Evolutionary conservation across 2,329 filamentous ascomycete species (phyloP).

Genomic region (Aspergillus sp.): DNA sequence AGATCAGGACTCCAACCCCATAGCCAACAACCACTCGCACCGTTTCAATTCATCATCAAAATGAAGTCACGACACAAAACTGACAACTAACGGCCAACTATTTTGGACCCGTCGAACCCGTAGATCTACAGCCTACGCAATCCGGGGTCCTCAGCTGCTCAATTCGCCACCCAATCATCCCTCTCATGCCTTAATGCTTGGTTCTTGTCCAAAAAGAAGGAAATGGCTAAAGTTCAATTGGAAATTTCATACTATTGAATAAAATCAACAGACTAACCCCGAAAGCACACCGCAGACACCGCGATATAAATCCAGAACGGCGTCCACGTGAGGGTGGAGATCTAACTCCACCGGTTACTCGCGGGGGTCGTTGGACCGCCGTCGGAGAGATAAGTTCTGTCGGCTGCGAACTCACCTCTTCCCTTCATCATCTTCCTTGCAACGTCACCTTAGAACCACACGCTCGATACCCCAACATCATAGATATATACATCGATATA

Average conservation of each 20-base stretch:
- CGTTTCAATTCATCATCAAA: not conserved
- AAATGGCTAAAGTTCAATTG: not conserved
- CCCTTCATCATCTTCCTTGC: not conserved
- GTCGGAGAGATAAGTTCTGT: no score
- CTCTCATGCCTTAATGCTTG: no score
- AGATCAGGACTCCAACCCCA: not conserved
- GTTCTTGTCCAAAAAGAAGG: no score
- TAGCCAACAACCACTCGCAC: not conserved
- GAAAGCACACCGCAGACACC: not conserved
- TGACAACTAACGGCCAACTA: not conserved
- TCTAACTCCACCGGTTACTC: constrained; percentile 3
- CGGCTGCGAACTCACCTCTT: not conserved
- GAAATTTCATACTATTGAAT: not conserved
- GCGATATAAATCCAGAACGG: not conserved
- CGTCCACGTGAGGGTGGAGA: constrained; percentile 7
- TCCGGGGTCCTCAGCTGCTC: not conserved
- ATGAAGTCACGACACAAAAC: not conserved
- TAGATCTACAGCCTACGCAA: not conserved
- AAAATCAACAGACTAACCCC: not conserved
- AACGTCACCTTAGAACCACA: no score
- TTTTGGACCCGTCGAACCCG: not conserved
- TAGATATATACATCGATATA: not conserved
- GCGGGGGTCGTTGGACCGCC: not conserved
- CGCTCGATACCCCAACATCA: not conserved
- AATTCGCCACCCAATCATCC: no score